Conservation (phyloP, 2,329 filamentous ascomycete species). For the Xylaria sp. region DNA sequence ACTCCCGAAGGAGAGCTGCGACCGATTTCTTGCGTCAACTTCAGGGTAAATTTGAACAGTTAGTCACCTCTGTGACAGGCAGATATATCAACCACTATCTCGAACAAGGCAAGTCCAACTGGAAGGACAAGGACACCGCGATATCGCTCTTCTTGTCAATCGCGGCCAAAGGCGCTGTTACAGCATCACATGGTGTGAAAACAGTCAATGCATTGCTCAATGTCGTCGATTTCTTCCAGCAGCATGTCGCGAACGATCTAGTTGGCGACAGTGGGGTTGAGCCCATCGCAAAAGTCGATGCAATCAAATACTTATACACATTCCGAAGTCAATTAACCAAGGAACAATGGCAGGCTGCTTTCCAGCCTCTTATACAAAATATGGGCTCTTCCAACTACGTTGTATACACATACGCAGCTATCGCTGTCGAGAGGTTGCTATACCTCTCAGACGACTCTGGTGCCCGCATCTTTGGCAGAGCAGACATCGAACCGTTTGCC, state of each 20-base stretch:
- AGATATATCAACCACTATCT: conserved; percentile 90
- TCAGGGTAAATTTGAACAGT: conserved; percentile 85
- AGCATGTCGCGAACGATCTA: conserved; percentile 89
- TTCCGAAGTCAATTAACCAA: conserved; percentile 95
- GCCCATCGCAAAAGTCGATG: conserved; percentile 93
- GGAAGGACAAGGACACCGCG: conserved; percentile 98
- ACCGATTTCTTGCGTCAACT: conserved; percentile 94
- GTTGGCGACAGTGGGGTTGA: conserved; percentile 75
- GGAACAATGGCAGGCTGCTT: conserved; percentile 89
- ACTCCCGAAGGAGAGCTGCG: conserved; percentile 89
- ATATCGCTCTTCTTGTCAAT: conserved; percentile 96
- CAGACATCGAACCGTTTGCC: conserved; percentile 81
- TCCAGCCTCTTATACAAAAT: conserved; percentile 91
- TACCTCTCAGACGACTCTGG: conserved; percentile 82
- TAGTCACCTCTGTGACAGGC: conserved; percentile 88
- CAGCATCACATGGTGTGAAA: conserved; percentile 88
- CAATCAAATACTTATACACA: conserved; percentile 96
- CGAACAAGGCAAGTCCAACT: conserved; percentile 81
- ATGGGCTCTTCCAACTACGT: conserved; percentile 92
- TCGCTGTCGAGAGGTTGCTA: conserved; percentile 92
- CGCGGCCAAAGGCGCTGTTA: conserved; percentile 89
- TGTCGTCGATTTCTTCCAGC: conserved; percentile 94
- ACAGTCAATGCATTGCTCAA: conserved; percentile 88
- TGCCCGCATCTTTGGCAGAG: conserved; percentile 81
- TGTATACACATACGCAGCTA: conserved; percentile 96